Percentiles rank a stretch among this genome's conserved stretches.
Evolutionary conservation across 768 basidiomycete genomes (phyloP).

Genomic region (Calocybe indica): DNA sequence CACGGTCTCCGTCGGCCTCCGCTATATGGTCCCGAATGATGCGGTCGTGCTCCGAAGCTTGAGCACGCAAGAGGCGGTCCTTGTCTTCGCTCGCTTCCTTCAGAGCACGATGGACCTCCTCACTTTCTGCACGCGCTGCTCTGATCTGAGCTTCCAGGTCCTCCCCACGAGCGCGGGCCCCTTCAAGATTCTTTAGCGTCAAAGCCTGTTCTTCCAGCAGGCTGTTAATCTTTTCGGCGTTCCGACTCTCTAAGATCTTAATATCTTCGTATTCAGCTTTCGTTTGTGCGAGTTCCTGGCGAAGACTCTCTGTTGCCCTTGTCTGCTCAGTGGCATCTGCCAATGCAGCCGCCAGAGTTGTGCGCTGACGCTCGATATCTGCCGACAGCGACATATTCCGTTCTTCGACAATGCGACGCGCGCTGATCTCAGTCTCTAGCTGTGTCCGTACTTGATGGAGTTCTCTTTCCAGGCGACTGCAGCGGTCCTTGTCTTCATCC

Average conservation of each 20-base stretch:
- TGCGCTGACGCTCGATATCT: slow-evolving; percentile 51
- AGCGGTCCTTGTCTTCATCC: slow-evolving; percentile 42
- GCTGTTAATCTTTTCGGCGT: slow-evolving; percentile 54
- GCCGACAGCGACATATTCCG: slow-evolving; percentile 51
- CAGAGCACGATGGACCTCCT: slow-evolving; percentile 62
- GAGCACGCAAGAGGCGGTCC: slow-evolving; percentile 65
- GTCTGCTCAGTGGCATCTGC: slow-evolving; percentile 67
- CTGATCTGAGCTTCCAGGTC: slow-evolving; percentile 73
- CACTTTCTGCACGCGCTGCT: slow-evolving; percentile 64
- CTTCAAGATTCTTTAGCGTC: slow-evolving; percentile 66
- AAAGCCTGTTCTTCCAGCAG: slow-evolving; percentile 75
- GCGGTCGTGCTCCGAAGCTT: slow-evolving; percentile 61
- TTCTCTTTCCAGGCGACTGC: slow-evolving; percentile 58
- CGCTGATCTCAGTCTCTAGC: slow-evolving; percentile 55
- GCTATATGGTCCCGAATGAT: slow-evolving; percentile 82
- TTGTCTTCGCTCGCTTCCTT: slow-evolving; percentile 70
- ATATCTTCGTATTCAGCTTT: slow-evolving; percentile 62
- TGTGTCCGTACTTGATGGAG: slow-evolving; percentile 57
- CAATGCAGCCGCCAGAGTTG: slow-evolving; percentile 50
- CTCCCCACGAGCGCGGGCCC: slow-evolving; percentile 67
- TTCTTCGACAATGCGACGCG: slow-evolving; percentile 58
- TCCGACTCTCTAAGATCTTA: slow-evolving; percentile 58
- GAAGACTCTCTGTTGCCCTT: slow-evolving; percentile 47
- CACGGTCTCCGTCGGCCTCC: slow-evolving; percentile 91
- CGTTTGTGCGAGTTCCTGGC: slow-evolving; percentile 59